Base-by-base conservation (phyloP, 257 asterid genomes). In the Thymus quinquecostatus region DNA sequence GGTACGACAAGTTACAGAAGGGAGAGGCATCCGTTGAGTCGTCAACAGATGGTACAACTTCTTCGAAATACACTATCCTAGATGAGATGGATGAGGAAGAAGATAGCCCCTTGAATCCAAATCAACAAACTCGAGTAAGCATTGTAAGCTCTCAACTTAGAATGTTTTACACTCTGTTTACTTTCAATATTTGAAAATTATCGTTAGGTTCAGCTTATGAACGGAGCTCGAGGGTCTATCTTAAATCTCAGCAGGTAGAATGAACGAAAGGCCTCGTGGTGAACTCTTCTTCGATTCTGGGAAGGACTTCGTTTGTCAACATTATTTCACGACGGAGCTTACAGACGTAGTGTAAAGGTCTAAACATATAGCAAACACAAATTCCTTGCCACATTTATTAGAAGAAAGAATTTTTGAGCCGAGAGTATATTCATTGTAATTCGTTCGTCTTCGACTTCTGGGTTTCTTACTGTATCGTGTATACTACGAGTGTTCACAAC, bases 61-160 rank as follows among this genome's bases (percentile, higher is more conserved):
- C 87, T 63, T 80, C 96, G 13, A 89, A 86, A 73, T 92, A 92
- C 74, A 95, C 85, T 74, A 92, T 92, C 47, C 96, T 92, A 30
- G 98, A 88, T 58, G 98, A 90, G 82, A 76, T 79, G 82, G 98
- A 90, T 9, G 96, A 87, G 61, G 88, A 86, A 76, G 96, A 82
- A 64, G 87, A 86, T 10, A 66, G 47, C 44, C 79, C 85, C 53
- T 86, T 71, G 77, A 67, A 75, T 64, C 64, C 63, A 43, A 72
- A 66, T 61, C 74, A 68, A 57, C 73, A n/a, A 78, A 74, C 58
- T 70, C 12, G 71, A 70, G 88, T 83, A 78, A 82, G 87, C 71
- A n/a, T n/a, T n/a, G n/a, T n/a, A n/a, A n/a, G n/a, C 6, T 1
- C 41, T 36, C 41, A 36, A 36, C 41, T 36, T 4, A 36, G 41